Evolutionary conservation across 176 grass and related monocot species (phyloP), one percentile per base, ranked within the genome.

Genomic region (Oryza nivara): DNA sequence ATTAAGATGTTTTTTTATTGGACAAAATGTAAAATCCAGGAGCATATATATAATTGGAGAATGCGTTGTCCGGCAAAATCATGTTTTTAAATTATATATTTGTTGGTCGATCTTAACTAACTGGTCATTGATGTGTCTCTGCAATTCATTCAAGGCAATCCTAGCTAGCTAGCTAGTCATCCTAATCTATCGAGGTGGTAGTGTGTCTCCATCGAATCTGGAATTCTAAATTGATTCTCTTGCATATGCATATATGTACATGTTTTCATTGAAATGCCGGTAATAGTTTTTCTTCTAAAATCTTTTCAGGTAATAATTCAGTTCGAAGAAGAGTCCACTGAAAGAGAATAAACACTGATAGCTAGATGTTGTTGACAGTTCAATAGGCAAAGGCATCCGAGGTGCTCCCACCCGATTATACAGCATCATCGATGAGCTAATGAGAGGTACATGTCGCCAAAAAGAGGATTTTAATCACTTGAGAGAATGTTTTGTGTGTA

Each of bases 341-440:
- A 74, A 19, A 48, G 48, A 51, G 25, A 51, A 51, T 51, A 32
- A 32, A 49, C 23, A 49, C 23, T 30, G 23, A 49, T 49, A 10
- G n/a, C 58, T 63, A n/a, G 54, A 35, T 47, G 80, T 63, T 14
- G 54, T 47, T 47, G 80, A 82, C 71, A 65, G 23, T 73, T 65
- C 52, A 73, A 64, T 71, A 32, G 26, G 80, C 22, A 73, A 65
- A 66, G 81, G 70, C 54, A 83, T 83, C 81, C 70, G 56, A 83
- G 81, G 81, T 17, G 70, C 70, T 73, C 23, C 51, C 22, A 14
- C 32, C 32, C 45, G 54, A 56, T 70, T 69, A 7, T 41, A 8
- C 19, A 13, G n/a, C 13, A 73, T 14, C 22, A 49, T 49, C 54
- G 71, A 73, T 73, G 32, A 26, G 22, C 40, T 6, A 3, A 46